Conservation (phyloP, 805 yeast genomes). For the Wickerhamomyces alni region DNA sequence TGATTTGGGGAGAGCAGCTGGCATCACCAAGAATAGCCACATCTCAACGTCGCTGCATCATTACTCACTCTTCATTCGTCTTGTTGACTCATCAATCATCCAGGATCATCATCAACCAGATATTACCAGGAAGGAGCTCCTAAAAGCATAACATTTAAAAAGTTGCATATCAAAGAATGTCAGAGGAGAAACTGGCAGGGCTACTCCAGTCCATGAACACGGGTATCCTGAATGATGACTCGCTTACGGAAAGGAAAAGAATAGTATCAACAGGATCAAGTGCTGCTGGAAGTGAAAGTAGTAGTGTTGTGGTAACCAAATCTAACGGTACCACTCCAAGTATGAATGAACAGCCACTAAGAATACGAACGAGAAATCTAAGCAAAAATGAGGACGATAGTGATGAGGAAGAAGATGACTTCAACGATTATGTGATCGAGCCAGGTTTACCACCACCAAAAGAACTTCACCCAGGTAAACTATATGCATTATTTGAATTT, state of each 20-base stretch:
- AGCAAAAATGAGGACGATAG: slow-evolving; percentile 21
- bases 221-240: slow-evolving; percentile 16
- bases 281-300: slow-evolving; percentile 14
- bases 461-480: slow-evolving; percentile 74
- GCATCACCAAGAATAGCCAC: too few relatives aligned
- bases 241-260: slow-evolving; percentile 17
- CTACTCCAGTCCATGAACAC: slow-evolving; percentile 15
- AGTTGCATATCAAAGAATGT: slow-evolving; percentile 7
- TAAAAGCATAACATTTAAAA: neutral
- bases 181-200: slow-evolving; percentile 12
- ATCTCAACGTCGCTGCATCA: too few relatives aligned
- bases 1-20: too few relatives aligned
- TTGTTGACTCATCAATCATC: too few relatives aligned
- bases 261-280: slow-evolving; percentile 15
- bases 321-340: slow-evolving; percentile 14
- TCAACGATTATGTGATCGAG: slow-evolving; percentile 33
- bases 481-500: slow-evolving; percentile 85
- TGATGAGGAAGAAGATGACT: slow-evolving; percentile 32
- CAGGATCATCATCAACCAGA: neutral
- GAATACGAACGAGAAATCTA: slow-evolving; percentile 17
- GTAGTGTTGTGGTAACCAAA: slow-evolving; percentile 16
- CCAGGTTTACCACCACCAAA: slow-evolving; percentile 55
- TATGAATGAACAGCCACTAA: slow-evolving; percentile 13
- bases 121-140: neutral
- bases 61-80: too few relatives aligned